Percentiles rank a stretch among this genome's conserved stretches.
Conservation (phyloP, 1,284 basidiomycete species). For the Ustilago loliicola region DNA sequence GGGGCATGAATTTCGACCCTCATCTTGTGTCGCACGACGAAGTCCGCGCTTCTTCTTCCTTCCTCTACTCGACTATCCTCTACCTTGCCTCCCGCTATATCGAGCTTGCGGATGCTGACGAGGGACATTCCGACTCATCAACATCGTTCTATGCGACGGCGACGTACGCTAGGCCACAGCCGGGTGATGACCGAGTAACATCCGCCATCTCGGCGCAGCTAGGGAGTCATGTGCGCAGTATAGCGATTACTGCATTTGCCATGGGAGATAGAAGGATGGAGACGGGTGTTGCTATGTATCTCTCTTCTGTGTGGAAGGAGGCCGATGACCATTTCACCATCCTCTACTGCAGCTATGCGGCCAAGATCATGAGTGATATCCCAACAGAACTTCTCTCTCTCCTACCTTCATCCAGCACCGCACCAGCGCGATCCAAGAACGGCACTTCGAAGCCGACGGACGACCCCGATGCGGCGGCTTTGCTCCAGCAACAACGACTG, state of each 20-base stretch:
- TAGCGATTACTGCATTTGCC: constrained; percentile 44
- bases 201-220: constrained; percentile 32
- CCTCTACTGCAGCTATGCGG: constrained; percentile 53
- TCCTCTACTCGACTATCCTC: constrained; percentile 48
- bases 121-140: constrained; percentile 1
- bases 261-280: constrained; percentile 47
- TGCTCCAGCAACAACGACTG: constrained; percentile 19
- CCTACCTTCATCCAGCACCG: constrained; percentile 22
- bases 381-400: constrained; percentile 45
- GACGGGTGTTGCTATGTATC: constrained; percentile 48
- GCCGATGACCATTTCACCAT: constrained; percentile 53
- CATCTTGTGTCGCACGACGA: constrained; percentile 42
- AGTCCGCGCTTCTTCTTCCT: constrained; percentile 42
- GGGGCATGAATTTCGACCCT: constrained; percentile 54
- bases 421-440: constrained; percentile 14
- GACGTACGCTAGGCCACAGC: constrained; percentile 15
- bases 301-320: constrained; percentile 55
- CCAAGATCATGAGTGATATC: constrained; percentile 55
- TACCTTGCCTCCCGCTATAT: constrained; percentile 49
- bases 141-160: constrained; percentile 12
- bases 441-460: constrained; percentile 5
- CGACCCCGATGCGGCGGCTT: constrained; percentile 8
- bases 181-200: constrained; percentile 34
- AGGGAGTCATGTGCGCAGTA: constrained; percentile 40
- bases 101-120: constrained; percentile 36